These are phyloP conservation scores for Phylloporus sp. DNA, from an alignment of 768 basidiomycete genomes.

Conservation along the genomic window DNA sequence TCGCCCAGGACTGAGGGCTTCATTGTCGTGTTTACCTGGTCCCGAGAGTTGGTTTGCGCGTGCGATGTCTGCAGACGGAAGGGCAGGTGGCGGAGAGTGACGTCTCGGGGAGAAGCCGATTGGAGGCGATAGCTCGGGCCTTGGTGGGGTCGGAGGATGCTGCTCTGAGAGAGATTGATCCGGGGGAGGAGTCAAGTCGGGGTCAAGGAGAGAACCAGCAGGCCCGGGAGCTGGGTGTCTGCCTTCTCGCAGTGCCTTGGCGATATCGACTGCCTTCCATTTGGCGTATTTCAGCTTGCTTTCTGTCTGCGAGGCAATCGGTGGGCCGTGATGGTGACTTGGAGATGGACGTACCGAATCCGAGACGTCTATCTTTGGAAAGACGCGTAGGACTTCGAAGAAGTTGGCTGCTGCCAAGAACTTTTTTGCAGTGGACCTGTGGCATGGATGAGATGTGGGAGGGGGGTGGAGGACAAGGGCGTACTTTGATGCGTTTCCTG, in stretches of 20 bases:
- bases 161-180: slow-evolving; percentile 13
- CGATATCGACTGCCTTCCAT: slow-evolving; percentile 96
- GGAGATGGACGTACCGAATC: slow-evolving; percentile 45
- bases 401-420: slow-evolving; percentile 95
- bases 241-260: slow-evolving; percentile 93
- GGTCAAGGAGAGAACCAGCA: slow-evolving; percentile 40
- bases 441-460: slow-evolving; percentile 4
- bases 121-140: slow-evolving; percentile 22
- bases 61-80: slow-evolving; percentile 27
- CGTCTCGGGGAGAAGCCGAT: slow-evolving; percentile 28
- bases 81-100: slow-evolving; percentile 29
- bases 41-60: slow-evolving; percentile 26
- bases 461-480: slow-evolving; percentile 12
- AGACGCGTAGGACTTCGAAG: slow-evolving; percentile 80
- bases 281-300: slow-evolving; percentile 92
- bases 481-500: slow-evolving; percentile 70
- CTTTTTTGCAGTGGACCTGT: slow-evolving; percentile 85
- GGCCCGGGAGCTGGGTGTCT: slow-evolving; percentile 77
- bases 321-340: neutral
- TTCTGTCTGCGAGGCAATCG: slow-evolving; percentile 49
- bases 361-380: slow-evolving; percentile 53
- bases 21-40: slow-evolving; percentile 28
- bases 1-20: slow-evolving; percentile 44
- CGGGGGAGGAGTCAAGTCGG: slow-evolving; percentile 17
- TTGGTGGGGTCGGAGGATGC: slow-evolving; percentile 15